phyloP scores from a whole-genome alignment of 495 filamentous ascomycete genomes.

The Aspergillus baeticus region DNA sequence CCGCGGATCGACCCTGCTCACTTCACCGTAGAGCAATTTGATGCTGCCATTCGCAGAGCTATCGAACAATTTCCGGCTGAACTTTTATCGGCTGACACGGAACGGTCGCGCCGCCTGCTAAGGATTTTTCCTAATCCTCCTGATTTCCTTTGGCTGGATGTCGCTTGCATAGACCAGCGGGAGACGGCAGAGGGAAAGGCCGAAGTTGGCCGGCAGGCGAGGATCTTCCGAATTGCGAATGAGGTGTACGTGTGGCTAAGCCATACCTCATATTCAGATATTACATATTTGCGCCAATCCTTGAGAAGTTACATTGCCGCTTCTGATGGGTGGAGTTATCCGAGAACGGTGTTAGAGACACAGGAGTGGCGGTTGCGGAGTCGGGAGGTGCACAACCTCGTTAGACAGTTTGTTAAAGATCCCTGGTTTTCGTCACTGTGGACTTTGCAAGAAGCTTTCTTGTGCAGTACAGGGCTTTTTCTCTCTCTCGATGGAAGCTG shows the following conservation, averaged over 20 bases:
- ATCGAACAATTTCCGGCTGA: background rate
- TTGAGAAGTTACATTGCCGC: too few relatives aligned
- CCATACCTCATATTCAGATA: background rate
- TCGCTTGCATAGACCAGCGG: background rate
- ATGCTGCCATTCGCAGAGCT: background rate
- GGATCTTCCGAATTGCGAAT: background rate
- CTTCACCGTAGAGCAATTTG: background rate
- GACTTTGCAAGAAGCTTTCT: background rate
- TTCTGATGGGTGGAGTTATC: too few relatives aligned
- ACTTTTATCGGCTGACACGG: too few relatives aligned
- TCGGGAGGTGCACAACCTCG: background rate
- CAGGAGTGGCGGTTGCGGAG: background rate
- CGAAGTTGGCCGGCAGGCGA: background rate
- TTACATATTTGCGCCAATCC: too few relatives aligned
- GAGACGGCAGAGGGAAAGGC: background rate
- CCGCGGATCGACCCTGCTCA: background rate
- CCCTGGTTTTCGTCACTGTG: background rate
- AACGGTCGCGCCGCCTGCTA: too few relatives aligned
- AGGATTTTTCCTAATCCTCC: too few relatives aligned
- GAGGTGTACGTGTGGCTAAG: background rate
- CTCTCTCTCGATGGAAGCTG: background rate
- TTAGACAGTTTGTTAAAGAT: too few relatives aligned
- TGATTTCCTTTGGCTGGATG: background rate
- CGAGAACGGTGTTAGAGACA: too few relatives aligned
- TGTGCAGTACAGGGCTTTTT: background rate